phyloP scores from a whole-genome alignment of 2,329 filamentous ascomycete genomes.

The Fonsecaea monophora region DNA sequence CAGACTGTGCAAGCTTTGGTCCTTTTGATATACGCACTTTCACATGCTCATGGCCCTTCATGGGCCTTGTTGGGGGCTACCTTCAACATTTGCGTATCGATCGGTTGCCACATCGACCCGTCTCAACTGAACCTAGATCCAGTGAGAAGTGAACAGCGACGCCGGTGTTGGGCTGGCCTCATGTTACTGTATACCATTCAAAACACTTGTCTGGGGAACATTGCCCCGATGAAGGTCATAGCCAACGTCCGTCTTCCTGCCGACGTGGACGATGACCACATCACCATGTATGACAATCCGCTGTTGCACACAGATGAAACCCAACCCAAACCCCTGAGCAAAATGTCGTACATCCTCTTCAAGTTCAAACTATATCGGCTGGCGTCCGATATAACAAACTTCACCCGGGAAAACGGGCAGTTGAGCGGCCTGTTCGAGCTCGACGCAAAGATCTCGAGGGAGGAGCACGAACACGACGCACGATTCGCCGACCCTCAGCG shows the following conservation, averaged over 20 bases:
- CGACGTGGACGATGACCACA: conserved; percentile 48
- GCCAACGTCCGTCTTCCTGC: conserved; percentile 45
- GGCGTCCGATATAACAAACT: conserved; percentile 47
- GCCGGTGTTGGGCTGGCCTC: conserved; percentile 50
- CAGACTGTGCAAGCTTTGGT: conserved; percentile 51
- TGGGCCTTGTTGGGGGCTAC: conserved; percentile 52
- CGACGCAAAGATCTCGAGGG: conserved; percentile 45
- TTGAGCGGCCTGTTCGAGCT: conserved; percentile 42
- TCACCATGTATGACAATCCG: conserved; percentile 38
- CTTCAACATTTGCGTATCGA: conserved; percentile 50
- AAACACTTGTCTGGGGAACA: conserved; percentile 47
- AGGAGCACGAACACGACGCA: conserved; percentile 43
- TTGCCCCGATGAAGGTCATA: conserved; percentile 43
- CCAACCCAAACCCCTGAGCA: conserved; percentile 43
- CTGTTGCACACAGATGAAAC: neutral
- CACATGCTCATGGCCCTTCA: conserved; percentile 46
- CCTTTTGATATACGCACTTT: conserved; percentile 49
- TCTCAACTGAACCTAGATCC: conserved; percentile 46
- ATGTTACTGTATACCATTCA: conserved; percentile 52
- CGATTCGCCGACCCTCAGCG: conserved; percentile 35
- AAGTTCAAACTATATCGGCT: conserved; percentile 48
- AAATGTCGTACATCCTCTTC: conserved; percentile 52
- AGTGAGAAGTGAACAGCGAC: conserved; percentile 49
- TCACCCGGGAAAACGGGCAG: conserved; percentile 38
- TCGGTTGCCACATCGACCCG: conserved; percentile 53